Base-by-base conservation (phyloP, 306 rosid genomes). In the Cucumis cinereus region DNA sequence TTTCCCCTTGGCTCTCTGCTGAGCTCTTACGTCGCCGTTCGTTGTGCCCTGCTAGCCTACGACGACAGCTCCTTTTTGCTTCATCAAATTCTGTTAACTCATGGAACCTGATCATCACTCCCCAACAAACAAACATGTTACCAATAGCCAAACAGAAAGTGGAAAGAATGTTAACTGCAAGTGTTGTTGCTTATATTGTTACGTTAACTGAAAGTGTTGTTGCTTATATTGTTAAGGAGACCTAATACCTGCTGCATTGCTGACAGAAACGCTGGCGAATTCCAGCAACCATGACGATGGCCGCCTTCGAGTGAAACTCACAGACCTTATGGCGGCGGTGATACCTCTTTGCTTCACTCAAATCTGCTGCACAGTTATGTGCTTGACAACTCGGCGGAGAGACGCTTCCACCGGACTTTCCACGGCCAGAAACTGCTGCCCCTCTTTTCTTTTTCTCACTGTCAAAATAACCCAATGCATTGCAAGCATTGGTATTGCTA, bases 301-400 rank as follows among this genome's bases (percentile, higher is more conserved):
- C 56, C 0, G 92, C 96, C 83, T 93, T 93, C 30, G 96, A 90
- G 76, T 93, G 98, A 85, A 83, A 56, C 84, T 93, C 98, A 76
- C 98, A 93, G 54, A 93, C 97, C 89, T 88, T 93, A 81, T 93
- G 98, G 82, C 97, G 97, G 79, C 96, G 96, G 72, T 91, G 89
- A 60, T 90, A 93, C 76, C 85, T 62, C 80, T 91, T 93, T 56
- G 87, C 90, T 12, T 85, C 85, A 24, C 63, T 81, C 62, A 90
- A 79, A 81, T 90, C 91, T 68, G 85, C 87, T 6, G 84, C 83
- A 49, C 98, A 91, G 84, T 80, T 87, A 79, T 90, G 96, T 3
- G 91, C 96, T 73, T 90, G 97, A 72, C 98, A 93, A 41, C 63
- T 55, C 14, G 90, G 84, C 11, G 79, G 76, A 24, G 88, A 77